phyloP scores from a whole-genome alignment of 495 filamentous ascomycete genomes.

The Podospora comata region DNA sequence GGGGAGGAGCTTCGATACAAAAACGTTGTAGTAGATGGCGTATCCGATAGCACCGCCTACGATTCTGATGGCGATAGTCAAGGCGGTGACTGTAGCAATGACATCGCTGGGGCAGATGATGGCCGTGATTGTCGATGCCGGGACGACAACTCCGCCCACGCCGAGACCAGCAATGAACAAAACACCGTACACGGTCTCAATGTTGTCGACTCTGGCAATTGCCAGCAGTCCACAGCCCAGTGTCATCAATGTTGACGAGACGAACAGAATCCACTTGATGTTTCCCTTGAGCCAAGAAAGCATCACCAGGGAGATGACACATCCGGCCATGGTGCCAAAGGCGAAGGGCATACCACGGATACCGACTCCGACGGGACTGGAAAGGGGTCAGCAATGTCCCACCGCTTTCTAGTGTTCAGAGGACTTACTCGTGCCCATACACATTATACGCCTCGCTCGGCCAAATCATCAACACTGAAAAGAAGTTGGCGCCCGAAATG shows the following conservation, averaged over 20 bases:
- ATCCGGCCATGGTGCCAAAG: slow-evolving; percentile 60
- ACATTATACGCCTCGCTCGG: slow-evolving; percentile 72
- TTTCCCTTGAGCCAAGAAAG: slow-evolving; percentile 59
- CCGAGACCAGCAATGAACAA: slow-evolving; percentile 64
- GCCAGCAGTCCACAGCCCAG: slow-evolving; percentile 65
- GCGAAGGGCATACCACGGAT: slow-evolving; percentile 64
- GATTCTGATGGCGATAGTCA: slow-evolving; percentile 71
- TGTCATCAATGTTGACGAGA: slow-evolving; percentile 64
- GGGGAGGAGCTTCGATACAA: slow-evolving; percentile 60
- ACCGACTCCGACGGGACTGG: slow-evolving; percentile 57
- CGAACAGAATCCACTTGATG: slow-evolving; percentile 61
- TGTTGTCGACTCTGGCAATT: slow-evolving; percentile 54
- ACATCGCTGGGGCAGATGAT: slow-evolving; percentile 72
- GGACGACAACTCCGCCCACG: slow-evolving; percentile 71
- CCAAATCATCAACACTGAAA: slow-evolving; percentile 71
- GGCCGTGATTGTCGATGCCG: slow-evolving; percentile 53
- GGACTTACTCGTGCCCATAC: slow-evolving; percentile 59
- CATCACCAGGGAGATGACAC: slow-evolving; percentile 59
- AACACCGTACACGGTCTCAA: slow-evolving; percentile 58
- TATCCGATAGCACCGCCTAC: slow-evolving; percentile 71
- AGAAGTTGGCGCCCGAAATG: slow-evolving; percentile 73
- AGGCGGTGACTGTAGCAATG: slow-evolving; percentile 68
- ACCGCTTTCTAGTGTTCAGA: neutral
- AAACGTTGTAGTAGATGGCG: slow-evolving; percentile 74
- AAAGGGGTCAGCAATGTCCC: neutral